Evolutionary conservation across 2,329 filamentous ascomycete species (phyloP), one percentile per base, ranked within the genome.

Genomic region (Aspergillus terreus): DNA sequence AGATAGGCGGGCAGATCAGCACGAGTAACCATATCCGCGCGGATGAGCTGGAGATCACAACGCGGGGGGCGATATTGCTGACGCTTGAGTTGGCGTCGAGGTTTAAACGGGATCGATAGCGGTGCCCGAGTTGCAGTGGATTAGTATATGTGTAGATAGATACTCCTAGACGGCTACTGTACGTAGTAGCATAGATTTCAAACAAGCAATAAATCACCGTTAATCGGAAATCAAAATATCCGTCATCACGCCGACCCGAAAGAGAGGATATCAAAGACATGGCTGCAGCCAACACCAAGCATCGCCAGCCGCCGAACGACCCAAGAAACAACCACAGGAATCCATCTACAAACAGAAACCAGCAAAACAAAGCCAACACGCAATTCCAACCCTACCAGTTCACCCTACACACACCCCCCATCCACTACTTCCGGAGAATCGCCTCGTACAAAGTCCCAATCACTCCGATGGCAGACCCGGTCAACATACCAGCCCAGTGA

Each of bases 1-100:
- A 82, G 62, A 87, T 94, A 66, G 87, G 88, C 6, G 85, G 84
- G 0, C 79, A 81, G 58, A 65, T 92, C 53, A 92, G 88, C 67
- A 92, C 89, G 51, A 94, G 88, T 70, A 94, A 94, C 70, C 86
- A 90, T 62, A 82, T 92, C 23, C 82, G 80, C 4, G 76, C 79
- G 46, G 78, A 83, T 4, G 65, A 64, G 51, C 80, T 91, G 19
- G 78, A 82, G 58, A 74, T 92, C 33, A 72, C 80, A 64, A 85
- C 85, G 21, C 80, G 78, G 30, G 80, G 77, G 57, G 81, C 84
- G 49, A 84, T 92, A 3, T 64, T 92, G 32, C 91, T 92, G 68
- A 92, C 89, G 1, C 80, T 92, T 64, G 86, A 89, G 55, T 69
- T 90, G 54, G 73, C 71, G 19, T 58, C 58, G 33, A 64, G 64